Evolutionary conservation across 2,329 filamentous ascomycete species (phyloP).

Genomic region (Penicillium hordei): DNA sequence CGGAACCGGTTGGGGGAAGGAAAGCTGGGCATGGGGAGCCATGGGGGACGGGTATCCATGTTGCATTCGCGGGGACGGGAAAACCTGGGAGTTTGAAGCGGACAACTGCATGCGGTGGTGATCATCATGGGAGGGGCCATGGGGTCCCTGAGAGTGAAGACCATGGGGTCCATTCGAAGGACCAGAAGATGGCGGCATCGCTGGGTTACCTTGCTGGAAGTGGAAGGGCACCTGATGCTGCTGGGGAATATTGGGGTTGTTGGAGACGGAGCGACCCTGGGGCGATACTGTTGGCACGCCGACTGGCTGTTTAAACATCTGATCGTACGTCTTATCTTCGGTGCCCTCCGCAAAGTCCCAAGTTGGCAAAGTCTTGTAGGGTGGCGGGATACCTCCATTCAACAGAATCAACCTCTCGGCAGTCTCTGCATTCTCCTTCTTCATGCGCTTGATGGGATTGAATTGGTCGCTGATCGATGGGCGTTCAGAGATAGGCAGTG

Average conservation of each 20-base stretch:
- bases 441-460: constrained; percentile 67
- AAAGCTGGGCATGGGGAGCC: constrained; percentile 67
- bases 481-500: constrained; percentile 58
- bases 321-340: constrained; percentile 73
- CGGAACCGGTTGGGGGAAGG: constrained; percentile 70
- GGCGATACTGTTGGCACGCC: constrained; percentile 64
- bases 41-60: constrained; percentile 69
- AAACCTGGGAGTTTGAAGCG: constrained; percentile 77
- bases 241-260: constrained; percentile 69
- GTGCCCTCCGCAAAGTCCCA: constrained; percentile 75
- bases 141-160: constrained; percentile 73
- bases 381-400: constrained; percentile 79
- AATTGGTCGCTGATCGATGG: constrained; percentile 57
- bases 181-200: constrained; percentile 66
- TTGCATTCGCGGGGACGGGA: constrained; percentile 77
- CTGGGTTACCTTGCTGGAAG: constrained; percentile 71
- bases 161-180: constrained; percentile 67
- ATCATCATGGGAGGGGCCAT: constrained; percentile 70
- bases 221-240: constrained; percentile 83
- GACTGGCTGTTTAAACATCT: constrained; percentile 72
- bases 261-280: constrained; percentile 61
- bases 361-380: constrained; percentile 79
- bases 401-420: constrained; percentile 64
- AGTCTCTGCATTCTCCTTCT: constrained; percentile 60
- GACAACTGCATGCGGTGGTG: constrained; percentile 86